Conservation (phyloP, 768 basidiomycete species). For the Suillus lakei region DNA sequence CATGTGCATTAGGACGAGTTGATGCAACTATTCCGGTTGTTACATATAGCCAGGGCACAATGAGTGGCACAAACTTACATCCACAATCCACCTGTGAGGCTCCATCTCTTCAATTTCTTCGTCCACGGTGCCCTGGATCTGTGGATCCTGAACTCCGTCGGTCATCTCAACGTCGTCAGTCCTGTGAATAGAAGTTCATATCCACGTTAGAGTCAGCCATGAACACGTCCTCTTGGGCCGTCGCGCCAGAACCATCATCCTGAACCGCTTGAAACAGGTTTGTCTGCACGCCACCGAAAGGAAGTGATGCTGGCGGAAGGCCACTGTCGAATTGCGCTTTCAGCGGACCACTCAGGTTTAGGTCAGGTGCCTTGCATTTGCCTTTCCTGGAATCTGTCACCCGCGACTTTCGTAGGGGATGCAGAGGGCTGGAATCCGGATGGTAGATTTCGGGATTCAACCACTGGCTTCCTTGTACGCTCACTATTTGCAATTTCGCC, state of each 20-base stretch:
- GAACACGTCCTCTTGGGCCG: constrained; percentile 16
- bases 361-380: constrained; percentile 17
- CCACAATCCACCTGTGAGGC: constrained; percentile 55
- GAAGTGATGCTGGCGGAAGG: constrained; percentile 20
- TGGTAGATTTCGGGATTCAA: constrained; percentile 26
- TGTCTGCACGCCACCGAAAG: constrained; percentile 28
- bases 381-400: constrained; percentile 17
- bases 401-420: constrained; percentile 19
- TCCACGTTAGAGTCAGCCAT: constrained; percentile 20
- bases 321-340: not conserved
- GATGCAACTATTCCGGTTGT: constrained; percentile 50
- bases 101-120: constrained; percentile 39
- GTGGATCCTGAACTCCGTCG: constrained; percentile 26
- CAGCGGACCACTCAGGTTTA: not conserved
- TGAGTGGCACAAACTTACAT: constrained; percentile 45
- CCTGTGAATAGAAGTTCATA: constrained; percentile 26
- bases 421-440: constrained; percentile 29
- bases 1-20: constrained; percentile 64
- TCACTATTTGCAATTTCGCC: constrained; percentile 30
- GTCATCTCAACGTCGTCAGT: constrained; percentile 43
- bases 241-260: constrained; percentile 27
- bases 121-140: constrained; percentile 25
- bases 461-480: constrained; percentile 20
- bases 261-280: constrained; percentile 13
- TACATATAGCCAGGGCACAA: constrained; percentile 6